phyloP scores from a whole-genome alignment of 2,329 filamentous ascomycete genomes.

The Penicillium capsulatum region DNA sequence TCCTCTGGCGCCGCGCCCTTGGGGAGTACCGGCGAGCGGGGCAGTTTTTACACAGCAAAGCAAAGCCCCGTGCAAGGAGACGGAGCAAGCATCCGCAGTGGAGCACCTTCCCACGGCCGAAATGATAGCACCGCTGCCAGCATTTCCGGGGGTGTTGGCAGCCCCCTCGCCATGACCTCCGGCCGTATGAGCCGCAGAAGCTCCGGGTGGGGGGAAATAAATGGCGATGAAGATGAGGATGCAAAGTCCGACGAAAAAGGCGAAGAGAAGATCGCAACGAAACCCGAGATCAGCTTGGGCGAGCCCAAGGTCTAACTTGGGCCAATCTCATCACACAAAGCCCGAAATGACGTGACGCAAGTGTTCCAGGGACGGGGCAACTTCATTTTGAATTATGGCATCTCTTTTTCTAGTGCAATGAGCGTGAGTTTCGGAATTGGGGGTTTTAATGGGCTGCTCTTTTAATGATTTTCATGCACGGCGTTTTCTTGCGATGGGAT shows the following conservation, averaged over 20 bases:
- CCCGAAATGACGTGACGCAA: too few species aligned
- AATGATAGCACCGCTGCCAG: constrained; percentile 80
- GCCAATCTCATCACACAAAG: too few species aligned
- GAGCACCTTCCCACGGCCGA: constrained; percentile 68
- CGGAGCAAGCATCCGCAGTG: constrained; percentile 73
- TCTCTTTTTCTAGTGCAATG: not conserved
- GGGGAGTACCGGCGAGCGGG: constrained; percentile 62
- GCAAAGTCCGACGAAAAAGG: constrained; percentile 22
- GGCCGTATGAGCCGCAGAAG: constrained; percentile 42
- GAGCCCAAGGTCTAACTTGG: too few species aligned
- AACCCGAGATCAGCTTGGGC: constrained; percentile 8
- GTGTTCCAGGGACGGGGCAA: too few species aligned
- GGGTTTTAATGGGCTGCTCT: constrained; percentile 10
- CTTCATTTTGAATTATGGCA: constrained; percentile 21
- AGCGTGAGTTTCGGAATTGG: constrained; percentile 5
- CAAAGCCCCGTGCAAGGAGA: constrained; percentile 52
- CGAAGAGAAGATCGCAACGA: constrained; percentile 37
- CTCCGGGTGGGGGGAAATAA: constrained; percentile 45
- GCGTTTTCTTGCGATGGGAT: constrained; percentile 8
- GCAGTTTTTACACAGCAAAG: constrained; percentile 70
- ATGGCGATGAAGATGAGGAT: constrained; percentile 35
- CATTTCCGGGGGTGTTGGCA: constrained; percentile 56
- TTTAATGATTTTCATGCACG: constrained; percentile 10
- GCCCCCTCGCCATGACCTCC: constrained; percentile 52
- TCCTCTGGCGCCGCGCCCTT: constrained; percentile 61